These are phyloP conservation scores for Phytopythium delawarense DNA, from an alignment of 352 stramenopile genomes.

Conservation along the genomic window DNA sequence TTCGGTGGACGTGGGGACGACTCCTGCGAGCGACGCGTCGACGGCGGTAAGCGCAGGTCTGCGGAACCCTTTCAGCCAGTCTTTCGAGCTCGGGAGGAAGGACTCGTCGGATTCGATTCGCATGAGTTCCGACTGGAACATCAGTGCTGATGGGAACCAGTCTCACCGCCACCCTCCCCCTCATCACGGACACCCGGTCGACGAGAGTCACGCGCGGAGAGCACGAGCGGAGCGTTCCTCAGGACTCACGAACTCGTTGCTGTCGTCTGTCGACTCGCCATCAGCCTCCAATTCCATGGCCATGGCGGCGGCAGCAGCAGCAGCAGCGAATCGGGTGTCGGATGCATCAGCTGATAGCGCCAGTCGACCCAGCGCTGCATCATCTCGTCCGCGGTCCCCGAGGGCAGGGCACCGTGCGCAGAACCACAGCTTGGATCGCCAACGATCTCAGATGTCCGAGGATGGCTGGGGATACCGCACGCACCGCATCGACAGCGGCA, in stretches of 20 bases:
- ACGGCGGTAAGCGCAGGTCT: not conserved
- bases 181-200: not conserved
- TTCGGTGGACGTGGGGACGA: not conserved
- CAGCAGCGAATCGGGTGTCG: not conserved
- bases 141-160: not conserved
- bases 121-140: slow-evolving; percentile 4
- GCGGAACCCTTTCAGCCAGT: slow-evolving; percentile 7
- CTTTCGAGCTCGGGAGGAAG: slow-evolving; percentile 5
- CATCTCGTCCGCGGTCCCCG: not conserved
- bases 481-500: not conserved
- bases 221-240: not conserved
- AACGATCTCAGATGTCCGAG: not conserved
- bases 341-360: not conserved
- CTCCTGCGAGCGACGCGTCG: slow-evolving; percentile 1
- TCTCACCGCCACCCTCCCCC: not conserved
- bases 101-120: slow-evolving; percentile 4
- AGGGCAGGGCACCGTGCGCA: not conserved
- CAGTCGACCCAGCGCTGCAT: not conserved
- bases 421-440: not conserved
- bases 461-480: slow-evolving; percentile 4
- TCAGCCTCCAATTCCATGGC: slow-evolving; percentile 5
- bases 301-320: not conserved
- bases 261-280: slow-evolving; percentile 2
- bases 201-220: not conserved
- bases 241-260: not conserved